Evolutionary conservation across 805 yeast species (phyloP).

Genomic region (Yamadazyma paraphyllophila): DNA sequence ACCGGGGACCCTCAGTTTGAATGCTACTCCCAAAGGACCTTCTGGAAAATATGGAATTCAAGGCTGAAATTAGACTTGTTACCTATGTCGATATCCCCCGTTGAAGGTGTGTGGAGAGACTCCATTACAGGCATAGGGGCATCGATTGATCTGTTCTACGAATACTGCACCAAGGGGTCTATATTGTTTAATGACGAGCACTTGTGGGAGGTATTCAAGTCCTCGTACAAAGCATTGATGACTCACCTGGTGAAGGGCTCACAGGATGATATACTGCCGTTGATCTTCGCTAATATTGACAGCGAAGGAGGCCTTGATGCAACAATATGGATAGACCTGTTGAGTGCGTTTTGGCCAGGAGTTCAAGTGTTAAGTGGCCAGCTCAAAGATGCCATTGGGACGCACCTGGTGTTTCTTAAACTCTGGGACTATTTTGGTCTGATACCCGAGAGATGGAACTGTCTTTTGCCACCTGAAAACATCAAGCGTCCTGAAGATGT

Average conservation of each 20-base stretch:
- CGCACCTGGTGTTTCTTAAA: constrained; percentile 65
- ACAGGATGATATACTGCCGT: constrained; percentile 20
- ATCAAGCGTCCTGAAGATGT: constrained; percentile 12
- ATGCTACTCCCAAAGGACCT: constrained; percentile 56
- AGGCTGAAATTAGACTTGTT: constrained; percentile 61
- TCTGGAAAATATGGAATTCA: constrained; percentile 66
- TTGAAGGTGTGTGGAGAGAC: constrained; percentile 54
- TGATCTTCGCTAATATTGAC: constrained; percentile 59
- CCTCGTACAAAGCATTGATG: constrained; percentile 56
- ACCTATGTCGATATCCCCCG: constrained; percentile 75
- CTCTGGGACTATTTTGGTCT: constrained; percentile 78
- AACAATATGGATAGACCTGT: constrained; percentile 77
- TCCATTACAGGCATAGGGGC: constrained; percentile 82
- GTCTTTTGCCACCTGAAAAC: constrained; percentile 14
- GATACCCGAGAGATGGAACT: constrained; percentile 86
- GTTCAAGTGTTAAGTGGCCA: constrained; percentile 78
- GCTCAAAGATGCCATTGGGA: constrained; percentile 56
- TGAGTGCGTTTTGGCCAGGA: constrained; percentile 89
- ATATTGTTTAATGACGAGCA: constrained; percentile 64
- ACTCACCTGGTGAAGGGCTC: constrained; percentile 38
- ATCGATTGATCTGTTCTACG: constrained; percentile 86
- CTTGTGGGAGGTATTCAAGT: constrained; percentile 54
- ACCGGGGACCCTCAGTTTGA: constrained; percentile 77
- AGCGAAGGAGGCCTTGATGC: constrained; percentile 47
- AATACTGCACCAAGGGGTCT: constrained; percentile 77